phyloP scores from a whole-genome alignment of 148 eudicot species.

The Camellia sinensis region DNA sequence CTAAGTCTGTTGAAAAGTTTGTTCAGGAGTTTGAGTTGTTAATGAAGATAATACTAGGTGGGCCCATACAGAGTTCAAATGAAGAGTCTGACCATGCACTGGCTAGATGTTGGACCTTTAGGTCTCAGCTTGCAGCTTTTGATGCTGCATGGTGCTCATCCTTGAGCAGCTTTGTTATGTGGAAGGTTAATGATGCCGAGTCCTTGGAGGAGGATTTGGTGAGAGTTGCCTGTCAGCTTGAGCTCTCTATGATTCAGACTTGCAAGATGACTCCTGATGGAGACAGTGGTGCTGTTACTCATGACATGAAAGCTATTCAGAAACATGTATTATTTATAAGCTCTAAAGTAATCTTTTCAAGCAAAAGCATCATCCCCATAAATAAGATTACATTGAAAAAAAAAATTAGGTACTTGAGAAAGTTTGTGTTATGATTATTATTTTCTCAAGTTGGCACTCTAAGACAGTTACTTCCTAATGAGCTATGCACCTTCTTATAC shows the following conservation, averaged over 20 bases:
- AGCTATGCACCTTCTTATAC: too few relatives aligned
- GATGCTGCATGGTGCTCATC: constrained; percentile 95
- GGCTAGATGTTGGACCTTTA: constrained; percentile 37
- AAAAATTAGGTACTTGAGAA: too few relatives aligned
- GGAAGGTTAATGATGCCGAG: constrained; percentile 94
- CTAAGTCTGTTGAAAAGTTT: constrained; percentile 73
- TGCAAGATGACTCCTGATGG: constrained; percentile 85
- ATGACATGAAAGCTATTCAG: constrained; percentile 92
- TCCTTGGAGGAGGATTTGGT: constrained; percentile 94
- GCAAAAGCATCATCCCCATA: background rate
- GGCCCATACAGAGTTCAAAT: constrained; percentile 22
- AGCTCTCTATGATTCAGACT: constrained; percentile 93
- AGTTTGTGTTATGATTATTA: too few relatives aligned
- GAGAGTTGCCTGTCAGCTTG: constrained; percentile 91
- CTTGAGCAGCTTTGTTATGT: constrained; percentile 77
- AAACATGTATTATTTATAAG: constrained; percentile 54
- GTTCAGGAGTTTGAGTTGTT: constrained; percentile 71
- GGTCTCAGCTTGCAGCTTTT: constrained; percentile 76
- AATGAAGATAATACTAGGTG: constrained; percentile 46
- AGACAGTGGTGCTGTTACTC: constrained; percentile 55
- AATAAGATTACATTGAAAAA: too few relatives aligned
- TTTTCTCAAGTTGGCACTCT: too few relatives aligned
- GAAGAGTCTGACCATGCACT: constrained; percentile 22
- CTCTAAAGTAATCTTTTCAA: background rate
- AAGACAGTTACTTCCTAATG: too few relatives aligned